Evolutionary conservation across 106 monocot species (phyloP).

Genomic region (Dendrobium nobile): DNA sequence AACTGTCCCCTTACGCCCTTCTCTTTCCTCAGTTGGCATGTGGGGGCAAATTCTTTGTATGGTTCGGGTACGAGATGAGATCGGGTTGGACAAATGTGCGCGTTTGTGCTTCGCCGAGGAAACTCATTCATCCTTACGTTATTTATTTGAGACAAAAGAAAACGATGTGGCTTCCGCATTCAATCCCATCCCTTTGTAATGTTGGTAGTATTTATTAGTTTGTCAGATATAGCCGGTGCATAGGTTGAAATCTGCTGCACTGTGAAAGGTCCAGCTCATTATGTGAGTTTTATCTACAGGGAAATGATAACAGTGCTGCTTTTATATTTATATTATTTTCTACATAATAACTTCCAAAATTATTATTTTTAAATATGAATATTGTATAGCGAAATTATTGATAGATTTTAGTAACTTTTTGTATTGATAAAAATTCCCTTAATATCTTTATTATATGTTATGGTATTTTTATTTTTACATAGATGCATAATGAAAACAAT

Average conservation of each 20-base stretch:
- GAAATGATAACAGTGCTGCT: too few relatives aligned
- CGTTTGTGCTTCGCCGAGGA: not conserved
- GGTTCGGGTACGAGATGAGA: not conserved
- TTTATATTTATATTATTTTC: too few relatives aligned
- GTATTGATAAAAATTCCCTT: too few relatives aligned
- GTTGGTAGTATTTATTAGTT: not conserved
- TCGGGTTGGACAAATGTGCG: not conserved
- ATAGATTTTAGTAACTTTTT: too few relatives aligned
- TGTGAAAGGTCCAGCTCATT: not conserved
- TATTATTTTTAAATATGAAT: too few relatives aligned
- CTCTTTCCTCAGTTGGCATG: not conserved
- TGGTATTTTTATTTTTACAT: too few relatives aligned
- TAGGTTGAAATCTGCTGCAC: not conserved
- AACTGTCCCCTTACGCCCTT: not conserved
- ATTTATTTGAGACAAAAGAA: not conserved
- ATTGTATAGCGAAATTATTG: too few relatives aligned
- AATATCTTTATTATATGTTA: too few relatives aligned
- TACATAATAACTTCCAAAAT: too few relatives aligned
- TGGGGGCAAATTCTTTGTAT: not conserved
- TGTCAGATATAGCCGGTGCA: not conserved
- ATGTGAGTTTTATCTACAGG: not conserved
- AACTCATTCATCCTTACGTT: not conserved
- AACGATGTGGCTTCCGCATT: not conserved
- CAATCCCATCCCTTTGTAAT: not conserved
- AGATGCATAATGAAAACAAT: too few relatives aligned